Conservation (phyloP, 305 asterid species). For the Fraxinus greggii region DNA sequence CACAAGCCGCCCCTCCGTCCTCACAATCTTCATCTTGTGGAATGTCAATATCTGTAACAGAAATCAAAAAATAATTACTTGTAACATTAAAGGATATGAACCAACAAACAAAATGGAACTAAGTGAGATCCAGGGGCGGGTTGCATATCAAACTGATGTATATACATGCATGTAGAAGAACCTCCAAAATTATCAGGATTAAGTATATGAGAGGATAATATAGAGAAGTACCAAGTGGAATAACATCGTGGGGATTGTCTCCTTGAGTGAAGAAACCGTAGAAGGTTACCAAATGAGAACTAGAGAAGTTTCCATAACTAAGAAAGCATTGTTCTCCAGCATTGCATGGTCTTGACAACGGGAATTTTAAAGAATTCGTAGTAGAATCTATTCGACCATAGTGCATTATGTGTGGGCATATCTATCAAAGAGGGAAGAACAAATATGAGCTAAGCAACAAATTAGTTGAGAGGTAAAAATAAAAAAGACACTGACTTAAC, state of each 20-base stretch:
- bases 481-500: not conserved
- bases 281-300: conserved; percentile 82
- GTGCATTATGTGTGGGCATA: conserved; percentile 73
- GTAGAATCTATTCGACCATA: conserved; percentile 69
- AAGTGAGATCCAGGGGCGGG: not conserved
- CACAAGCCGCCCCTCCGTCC: conserved; percentile 28
- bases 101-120: not conserved
- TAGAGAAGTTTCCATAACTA: conserved; percentile 79
- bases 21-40: conserved; percentile 42
- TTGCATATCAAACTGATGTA: not conserved
- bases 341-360: conserved; percentile 75
- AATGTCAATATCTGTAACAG: conserved; percentile 54
- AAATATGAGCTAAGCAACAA: conserved; percentile 19
- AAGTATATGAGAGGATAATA: not conserved
- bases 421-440: conserved; percentile 40
- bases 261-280: conserved; percentile 82
- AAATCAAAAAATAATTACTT: conserved; percentile 7
- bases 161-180: not conserved
- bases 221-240: conserved; percentile 69
- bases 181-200: not conserved
- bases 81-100: not conserved
- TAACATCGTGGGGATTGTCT: conserved; percentile 71
- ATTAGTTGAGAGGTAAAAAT: not conserved
- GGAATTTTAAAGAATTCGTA: conserved; percentile 63
- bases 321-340: conserved; percentile 87